Conservation (phyloP, 192 early-diverging fungal species). For the Backusella macrospora region DNA sequence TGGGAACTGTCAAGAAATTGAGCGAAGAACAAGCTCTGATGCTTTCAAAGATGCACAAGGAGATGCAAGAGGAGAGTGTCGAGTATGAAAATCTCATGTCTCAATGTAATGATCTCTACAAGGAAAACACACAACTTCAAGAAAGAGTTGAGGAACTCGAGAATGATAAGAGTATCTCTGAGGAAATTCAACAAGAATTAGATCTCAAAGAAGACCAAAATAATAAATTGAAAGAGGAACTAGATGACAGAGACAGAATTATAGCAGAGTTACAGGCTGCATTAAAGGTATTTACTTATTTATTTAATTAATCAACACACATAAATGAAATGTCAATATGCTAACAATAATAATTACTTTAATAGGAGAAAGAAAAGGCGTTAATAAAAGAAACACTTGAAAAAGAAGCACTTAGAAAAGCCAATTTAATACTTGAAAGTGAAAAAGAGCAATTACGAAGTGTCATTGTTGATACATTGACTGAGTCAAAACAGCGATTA, state of each 20-base stretch:
- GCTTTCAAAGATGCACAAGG: conserved; percentile 18
- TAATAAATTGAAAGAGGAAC: neutral
- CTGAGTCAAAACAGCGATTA: conserved; percentile 5
- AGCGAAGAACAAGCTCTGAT: conserved; percentile 13
- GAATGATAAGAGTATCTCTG: conserved; percentile 9
- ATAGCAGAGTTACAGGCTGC: conserved; percentile 5
- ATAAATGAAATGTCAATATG: neutral
- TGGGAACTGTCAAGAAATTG: neutral
- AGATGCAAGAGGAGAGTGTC: neutral
- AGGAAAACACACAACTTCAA: conserved; percentile 9
- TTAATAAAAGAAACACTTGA: neutral
- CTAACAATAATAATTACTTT: neutral
- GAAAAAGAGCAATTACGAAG: conserved; percentile 4
- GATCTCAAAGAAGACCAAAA: conserved; percentile 3
- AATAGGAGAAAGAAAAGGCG: neutral
- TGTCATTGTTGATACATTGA: conserved; percentile 9
- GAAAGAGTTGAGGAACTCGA: conserved; percentile 5
- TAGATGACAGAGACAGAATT: conserved; percentile 1
- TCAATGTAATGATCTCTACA: conserved; percentile 13
- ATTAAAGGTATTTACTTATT: neutral
- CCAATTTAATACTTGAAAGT: neutral
- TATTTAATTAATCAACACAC: neutral
- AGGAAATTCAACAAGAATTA: conserved; percentile 4
- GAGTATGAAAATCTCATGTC: conserved; percentile 14
- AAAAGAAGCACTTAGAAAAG: neutral